Conservation (phyloP, 441 rosid species). For the Adansonia rubrostipa region DNA sequence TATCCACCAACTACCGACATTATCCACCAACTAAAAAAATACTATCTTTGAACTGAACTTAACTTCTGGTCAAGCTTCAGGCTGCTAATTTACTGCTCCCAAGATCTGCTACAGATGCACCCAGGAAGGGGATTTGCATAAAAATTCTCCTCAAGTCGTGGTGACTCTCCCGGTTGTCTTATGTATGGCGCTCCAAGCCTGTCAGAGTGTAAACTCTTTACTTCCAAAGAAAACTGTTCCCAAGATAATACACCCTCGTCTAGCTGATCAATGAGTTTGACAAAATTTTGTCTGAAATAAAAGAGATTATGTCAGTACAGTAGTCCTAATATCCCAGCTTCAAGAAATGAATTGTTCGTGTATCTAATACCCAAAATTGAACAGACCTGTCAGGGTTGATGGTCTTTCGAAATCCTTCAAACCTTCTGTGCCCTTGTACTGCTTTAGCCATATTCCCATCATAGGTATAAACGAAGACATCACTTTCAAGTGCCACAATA, state of each 20-base stretch:
- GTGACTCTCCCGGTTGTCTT: constrained; percentile 64
- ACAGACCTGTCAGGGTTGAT: constrained; percentile 86
- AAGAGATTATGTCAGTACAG: constrained; percentile 15
- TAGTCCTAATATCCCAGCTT: not conserved
- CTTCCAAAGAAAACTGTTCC: constrained; percentile 76
- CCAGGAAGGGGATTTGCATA: constrained; percentile 91
- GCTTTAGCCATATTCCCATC: constrained; percentile 98
- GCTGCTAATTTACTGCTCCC: constrained; percentile 30
- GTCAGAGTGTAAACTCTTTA: constrained; percentile 57
- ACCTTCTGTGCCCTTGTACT: constrained; percentile 89
- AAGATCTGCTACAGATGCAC: constrained; percentile 69
- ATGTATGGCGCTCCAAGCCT: constrained; percentile 77
- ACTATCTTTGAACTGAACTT: constrained; percentile 41
- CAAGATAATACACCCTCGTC: constrained; percentile 69
- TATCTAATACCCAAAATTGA: not conserved
- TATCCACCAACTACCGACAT: not conserved
- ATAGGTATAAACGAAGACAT: constrained; percentile 83
- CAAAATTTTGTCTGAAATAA: constrained; percentile 67
- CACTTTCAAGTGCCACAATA: constrained; percentile 85
- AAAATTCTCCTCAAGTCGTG: constrained; percentile 88
- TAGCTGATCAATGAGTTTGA: constrained; percentile 65
- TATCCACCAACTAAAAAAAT: constrained; percentile 21
- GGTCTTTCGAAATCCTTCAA: constrained; percentile 83
- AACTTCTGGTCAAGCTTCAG: constrained; percentile 38
- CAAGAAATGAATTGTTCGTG: not conserved